Base-by-base conservation (phyloP, 306 rosid genomes). In the Vicia sativa region DNA sequence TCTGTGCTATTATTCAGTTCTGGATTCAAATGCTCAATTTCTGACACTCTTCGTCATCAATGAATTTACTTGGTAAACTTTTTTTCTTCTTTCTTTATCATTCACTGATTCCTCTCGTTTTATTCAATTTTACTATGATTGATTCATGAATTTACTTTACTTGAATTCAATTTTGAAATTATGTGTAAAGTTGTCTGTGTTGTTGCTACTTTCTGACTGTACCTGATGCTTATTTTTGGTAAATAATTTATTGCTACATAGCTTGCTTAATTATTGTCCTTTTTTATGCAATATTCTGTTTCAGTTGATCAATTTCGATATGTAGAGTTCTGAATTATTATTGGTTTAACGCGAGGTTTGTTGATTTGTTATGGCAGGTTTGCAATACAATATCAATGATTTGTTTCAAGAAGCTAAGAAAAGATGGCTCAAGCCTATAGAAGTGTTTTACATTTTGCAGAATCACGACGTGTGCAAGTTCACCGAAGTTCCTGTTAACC, bases 371-470 rank as follows among this genome's bases (percentile, higher is more conserved):
- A 43, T 83, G 75, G 39, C 87, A 90, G 99, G 81, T 63, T 91
- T 78, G 14, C 74, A 78, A 34, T 78, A 72, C 81, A 82, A 82
- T 63, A 85, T 90, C 35, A 48, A 63, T 56, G 84, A 79, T 43
- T 84, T 95, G 49, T 81, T 75, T 77, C 74, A 44, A 83, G 95
- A 88, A 81, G 99, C 95, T 60, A 95, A 85, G 79, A 79, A 46
- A 38, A 89, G 99, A 66, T 95, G 99, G 99, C 88, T 95, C 74
- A 95, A 85, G 87, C 96, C 99, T 21, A 86, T 81, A 2, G 99
- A 95, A 77, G 96, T 95, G 73, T 74, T 79, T 43, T 88, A 72
- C 78, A 87, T 95, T 79, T 88, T 95, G 63, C 81, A 66, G 76
- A 90, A 88, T 76, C 86, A 95, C 28, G 89, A 95, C n/a, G 70